A percentile compares a stretch with the other conserved stretches of the same genome.
Conservation (phyloP, 257 asterid species). For the Solanum etuberosum region DNA sequence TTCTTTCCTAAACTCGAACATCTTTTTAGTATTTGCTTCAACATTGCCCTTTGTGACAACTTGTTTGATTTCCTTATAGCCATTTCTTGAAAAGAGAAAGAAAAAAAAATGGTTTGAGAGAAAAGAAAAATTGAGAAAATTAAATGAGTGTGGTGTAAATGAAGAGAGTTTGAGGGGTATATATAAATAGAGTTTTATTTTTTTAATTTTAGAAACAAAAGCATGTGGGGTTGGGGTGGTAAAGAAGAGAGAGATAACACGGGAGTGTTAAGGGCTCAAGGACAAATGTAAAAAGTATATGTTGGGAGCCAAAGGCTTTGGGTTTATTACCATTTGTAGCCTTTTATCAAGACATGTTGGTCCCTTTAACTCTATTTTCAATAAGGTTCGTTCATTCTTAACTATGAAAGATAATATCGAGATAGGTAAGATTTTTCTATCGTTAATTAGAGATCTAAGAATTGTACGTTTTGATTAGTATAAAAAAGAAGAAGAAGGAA, state of each 20-base stretch:
- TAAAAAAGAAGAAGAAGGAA: not conserved
- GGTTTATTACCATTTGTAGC: not conserved
- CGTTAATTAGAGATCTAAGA: not conserved
- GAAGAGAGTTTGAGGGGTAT: conserved; percentile 10
- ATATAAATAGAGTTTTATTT: conserved; percentile 6
- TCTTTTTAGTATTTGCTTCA: conserved; percentile 41
- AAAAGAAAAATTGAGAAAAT: not conserved
- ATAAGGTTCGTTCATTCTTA: not conserved
- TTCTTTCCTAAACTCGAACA: conserved; percentile 42
- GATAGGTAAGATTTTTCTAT: not conserved
- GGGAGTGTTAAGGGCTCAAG: not conserved
- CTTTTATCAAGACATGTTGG: conserved; percentile 1
- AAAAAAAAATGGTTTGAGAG: not conserved
- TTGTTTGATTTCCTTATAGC: conserved; percentile 30
- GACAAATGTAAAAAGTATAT: not conserved
- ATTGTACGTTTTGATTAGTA: not conserved
- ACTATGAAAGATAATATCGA: not conserved
- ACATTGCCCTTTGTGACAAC: conserved; percentile 34
- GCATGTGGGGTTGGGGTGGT: conserved; percentile 36
- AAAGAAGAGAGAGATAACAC: not conserved
- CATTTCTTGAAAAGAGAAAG: conserved; percentile 12
- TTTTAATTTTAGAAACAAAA: conserved; percentile 1
- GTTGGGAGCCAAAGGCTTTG: conserved; percentile 5
- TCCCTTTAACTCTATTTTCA: not conserved
- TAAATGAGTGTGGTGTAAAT: conserved; percentile 14